phyloP scores from a whole-genome alignment of 768 basidiomycete genomes.

The Calocera cornea region DNA sequence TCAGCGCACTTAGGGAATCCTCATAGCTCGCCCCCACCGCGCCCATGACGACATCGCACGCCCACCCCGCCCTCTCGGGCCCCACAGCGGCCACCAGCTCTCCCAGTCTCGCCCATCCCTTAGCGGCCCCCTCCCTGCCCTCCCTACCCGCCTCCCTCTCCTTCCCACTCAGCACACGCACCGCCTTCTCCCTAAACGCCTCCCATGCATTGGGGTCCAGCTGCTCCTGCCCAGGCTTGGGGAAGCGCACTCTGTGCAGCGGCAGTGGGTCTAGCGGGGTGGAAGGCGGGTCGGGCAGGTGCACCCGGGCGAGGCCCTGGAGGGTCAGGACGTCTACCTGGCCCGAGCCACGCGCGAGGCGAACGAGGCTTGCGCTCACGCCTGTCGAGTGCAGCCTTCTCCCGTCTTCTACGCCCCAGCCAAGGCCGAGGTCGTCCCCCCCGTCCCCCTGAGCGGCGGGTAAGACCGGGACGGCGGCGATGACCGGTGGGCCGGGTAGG shows the following conservation, averaged over 20 bases:
- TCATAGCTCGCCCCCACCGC: slow-evolving; percentile 13
- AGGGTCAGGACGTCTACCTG: neutral
- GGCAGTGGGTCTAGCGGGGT: neutral
- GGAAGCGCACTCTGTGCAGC: neutral
- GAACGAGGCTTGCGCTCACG: neutral
- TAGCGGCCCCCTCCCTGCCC: slow-evolving; percentile 14
- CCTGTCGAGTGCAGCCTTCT: neutral
- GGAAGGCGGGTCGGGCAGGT: neutral
- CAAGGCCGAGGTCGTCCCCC: neutral
- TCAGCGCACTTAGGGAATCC: slow-evolving; percentile 9
- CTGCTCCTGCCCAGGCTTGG: neutral
- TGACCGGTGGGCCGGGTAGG: slow-evolving; percentile 30
- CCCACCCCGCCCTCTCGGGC: neutral
- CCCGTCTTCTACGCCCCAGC: neutral
- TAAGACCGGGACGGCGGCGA: slow-evolving; percentile 51
- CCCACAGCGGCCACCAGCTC: neutral
- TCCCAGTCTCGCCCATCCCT: neutral
- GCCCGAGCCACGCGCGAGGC: neutral
- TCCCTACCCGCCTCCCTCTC: slow-evolving; percentile 22
- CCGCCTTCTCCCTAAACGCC: slow-evolving; percentile 11
- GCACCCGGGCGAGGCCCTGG: neutral
- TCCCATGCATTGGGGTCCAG: neutral
- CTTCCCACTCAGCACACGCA: slow-evolving; percentile 19
- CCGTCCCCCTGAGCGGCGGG: slow-evolving; percentile 11
- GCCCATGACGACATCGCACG: slow-evolving; percentile 18